phyloP scores from a whole-genome alignment of 1,284 basidiomycete genomes.

The Cystobasidiaceae sp. region DNA sequence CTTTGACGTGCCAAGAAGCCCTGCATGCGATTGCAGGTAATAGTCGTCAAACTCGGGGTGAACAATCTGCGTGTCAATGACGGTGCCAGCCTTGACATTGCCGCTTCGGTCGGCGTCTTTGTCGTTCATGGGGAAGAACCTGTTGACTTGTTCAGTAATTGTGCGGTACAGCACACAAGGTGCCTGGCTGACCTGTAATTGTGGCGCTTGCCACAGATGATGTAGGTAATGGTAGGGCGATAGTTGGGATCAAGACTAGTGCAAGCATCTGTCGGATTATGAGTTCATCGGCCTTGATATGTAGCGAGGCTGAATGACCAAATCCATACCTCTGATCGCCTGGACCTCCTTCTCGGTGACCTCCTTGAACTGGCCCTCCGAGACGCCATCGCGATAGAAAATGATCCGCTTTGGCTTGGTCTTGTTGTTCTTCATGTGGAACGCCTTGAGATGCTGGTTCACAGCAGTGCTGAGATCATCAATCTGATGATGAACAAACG shows the following conservation, averaged over 20 bases:
- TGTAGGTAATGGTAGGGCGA: conserved; percentile 63
- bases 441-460: not conserved
- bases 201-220: conserved; percentile 75
- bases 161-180: too few relatives aligned
- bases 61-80: conserved; percentile 33
- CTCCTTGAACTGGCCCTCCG: conserved; percentile 41
- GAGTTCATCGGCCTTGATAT: not conserved
- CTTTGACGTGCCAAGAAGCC: conserved; percentile 29
- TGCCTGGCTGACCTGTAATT: conserved; percentile 48
- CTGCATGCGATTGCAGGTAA: conserved; percentile 34
- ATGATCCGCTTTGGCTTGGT: conserved; percentile 59
- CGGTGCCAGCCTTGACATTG: conserved; percentile 36
- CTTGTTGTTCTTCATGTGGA: not conserved
- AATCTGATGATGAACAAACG: not conserved
- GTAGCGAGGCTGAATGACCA: not conserved
- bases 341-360: conserved; percentile 31
- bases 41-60: conserved; percentile 27
- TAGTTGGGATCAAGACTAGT: conserved; percentile 47
- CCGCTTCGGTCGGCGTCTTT: conserved; percentile 29
- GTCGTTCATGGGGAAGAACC: conserved; percentile 59
- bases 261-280: conserved; percentile 29
- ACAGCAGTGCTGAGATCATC: not conserved
- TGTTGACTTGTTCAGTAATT: too few relatives aligned
- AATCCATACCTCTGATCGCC: conserved; percentile 1
- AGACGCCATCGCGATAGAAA: conserved; percentile 72